A percentile compares a stretch with the other conserved stretches of the same genome.
These are phyloP conservation scores for Cornus suecica DNA, from an alignment of 148 eudicot species.

Conservation along the genomic window DNA sequence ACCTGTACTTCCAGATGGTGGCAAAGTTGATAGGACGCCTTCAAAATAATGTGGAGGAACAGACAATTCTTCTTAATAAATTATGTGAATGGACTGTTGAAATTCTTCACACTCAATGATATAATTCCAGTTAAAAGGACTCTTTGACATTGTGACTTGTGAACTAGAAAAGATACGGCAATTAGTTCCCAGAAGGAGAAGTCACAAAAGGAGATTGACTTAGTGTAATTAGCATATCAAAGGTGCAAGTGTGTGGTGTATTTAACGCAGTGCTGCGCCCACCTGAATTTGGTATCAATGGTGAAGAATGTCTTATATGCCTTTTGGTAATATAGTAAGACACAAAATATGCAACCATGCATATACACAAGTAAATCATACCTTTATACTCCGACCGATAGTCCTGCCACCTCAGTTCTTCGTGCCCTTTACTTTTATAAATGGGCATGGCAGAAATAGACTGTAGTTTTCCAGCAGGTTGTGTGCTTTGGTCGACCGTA, in stretches of 20 bases:
- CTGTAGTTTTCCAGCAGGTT: no score
- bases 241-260: not conserved
- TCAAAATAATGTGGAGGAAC: not conserved
- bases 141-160: not conserved
- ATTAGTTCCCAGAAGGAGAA: slow-evolving; percentile 7
- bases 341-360: no score
- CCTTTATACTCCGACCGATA: no score
- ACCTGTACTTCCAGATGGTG: not conserved
- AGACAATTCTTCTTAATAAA: not conserved
- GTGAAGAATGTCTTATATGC: no score
- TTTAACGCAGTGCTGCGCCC: no score
- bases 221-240: slow-evolving; percentile 7
- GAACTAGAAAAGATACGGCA: not conserved
- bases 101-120: not conserved
- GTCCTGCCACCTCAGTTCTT: no score
- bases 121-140: not conserved
- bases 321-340: no score
- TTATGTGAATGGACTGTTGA: not conserved
- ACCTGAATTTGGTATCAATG: no score
- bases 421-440: no score
- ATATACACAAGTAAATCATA: no score
- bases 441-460: no score
- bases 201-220: not conserved
- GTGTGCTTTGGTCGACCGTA: no score
- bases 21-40: slow-evolving; percentile 13